These are phyloP conservation scores for Backusella sp. DNA, from an alignment of 192 early-diverging fungal species.

Conservation along the genomic window DNA sequence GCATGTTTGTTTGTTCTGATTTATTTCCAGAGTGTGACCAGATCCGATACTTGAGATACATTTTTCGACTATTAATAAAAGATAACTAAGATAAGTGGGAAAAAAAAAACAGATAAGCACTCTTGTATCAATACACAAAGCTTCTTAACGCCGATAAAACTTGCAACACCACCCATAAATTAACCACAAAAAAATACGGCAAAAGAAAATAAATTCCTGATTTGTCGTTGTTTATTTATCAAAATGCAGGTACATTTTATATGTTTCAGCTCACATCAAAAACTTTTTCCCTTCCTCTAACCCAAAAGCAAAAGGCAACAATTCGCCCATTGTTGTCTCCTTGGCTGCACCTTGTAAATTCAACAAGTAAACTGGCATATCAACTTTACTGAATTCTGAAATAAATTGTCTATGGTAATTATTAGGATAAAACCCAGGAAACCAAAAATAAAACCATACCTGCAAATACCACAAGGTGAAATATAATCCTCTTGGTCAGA, in stretches of 20 bases:
- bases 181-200: neutral
- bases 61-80: too few relatives aligned
- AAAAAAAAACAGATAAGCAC: too few relatives aligned
- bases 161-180: neutral
- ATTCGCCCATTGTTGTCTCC: constrained; percentile 47
- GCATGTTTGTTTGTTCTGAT: too few relatives aligned
- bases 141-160: too few relatives aligned
- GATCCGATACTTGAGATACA: too few relatives aligned
- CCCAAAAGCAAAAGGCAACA: constrained; percentile 74
- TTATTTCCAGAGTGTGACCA: too few relatives aligned
- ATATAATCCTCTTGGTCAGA: constrained; percentile 60
- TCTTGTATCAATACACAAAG: too few relatives aligned
- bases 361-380: constrained; percentile 58
- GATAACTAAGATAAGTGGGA: too few relatives aligned
- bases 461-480: constrained; percentile 44
- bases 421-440: neutral
- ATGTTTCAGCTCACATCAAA: neutral
- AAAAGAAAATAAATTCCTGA: neutral
- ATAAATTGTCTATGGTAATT: constrained; percentile 65
- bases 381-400: constrained; percentile 71
- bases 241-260: constrained; percentile 7
- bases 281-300: constrained; percentile 46
- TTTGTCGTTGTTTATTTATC: neutral
- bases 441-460: constrained; percentile 17
- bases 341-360: constrained; percentile 53